Base-by-base conservation (phyloP, 441 rosid species). In the Pelargonium cotyledonis region DNA sequence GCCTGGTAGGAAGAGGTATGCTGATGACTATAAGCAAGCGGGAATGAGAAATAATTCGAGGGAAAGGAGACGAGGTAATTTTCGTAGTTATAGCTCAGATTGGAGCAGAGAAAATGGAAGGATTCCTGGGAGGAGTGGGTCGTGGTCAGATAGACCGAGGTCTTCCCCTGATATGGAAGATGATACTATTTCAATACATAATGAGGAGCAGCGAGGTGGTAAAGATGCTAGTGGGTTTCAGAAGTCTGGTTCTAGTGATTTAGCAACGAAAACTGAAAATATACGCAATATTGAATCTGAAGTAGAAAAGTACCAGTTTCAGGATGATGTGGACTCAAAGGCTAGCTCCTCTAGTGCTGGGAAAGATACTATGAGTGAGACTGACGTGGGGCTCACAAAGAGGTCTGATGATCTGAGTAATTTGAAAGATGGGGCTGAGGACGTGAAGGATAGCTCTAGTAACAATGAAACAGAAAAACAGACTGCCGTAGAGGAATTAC, bases 1-100 rank as follows among this genome's bases (percentile, higher is more conserved):
- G n/a, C 66, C 76, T 0, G 81, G 84, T 72, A 80, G 85, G 78
- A 88, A 91, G 79, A 86, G 88, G 75, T 86, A 81, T 75, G 7
- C 76, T 18, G 97, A 90, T 77, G 92, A 84, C 57, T 82, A 81
- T 70, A 83, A 68, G 78, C 66, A 87, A 6, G 67, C 81, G 40
- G 88, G 88, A 61, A 80, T 77, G 49, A 83, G 82, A 80, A 87
- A 80, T 79, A 53, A 72, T 71, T 41, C 78, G 18, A 86, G 81
- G 77, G 96, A 90, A 72, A 86, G 88, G 85, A 86, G 85, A 81
- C 82, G 80, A 73, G 94, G 86, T 61, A 74, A 82, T 57, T 74
- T 80, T 47, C 86, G 80, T 68, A 76, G 75, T 69, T 76, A 80
- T 70, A 79, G 86, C 63, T 82, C 84, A 0, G 97, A 90, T 29